Evolutionary conservation across 2,329 filamentous ascomycete genomes (phyloP), one percentile per base, ranked within the genome.

Genomic region (Orbilia quercus): DNA sequence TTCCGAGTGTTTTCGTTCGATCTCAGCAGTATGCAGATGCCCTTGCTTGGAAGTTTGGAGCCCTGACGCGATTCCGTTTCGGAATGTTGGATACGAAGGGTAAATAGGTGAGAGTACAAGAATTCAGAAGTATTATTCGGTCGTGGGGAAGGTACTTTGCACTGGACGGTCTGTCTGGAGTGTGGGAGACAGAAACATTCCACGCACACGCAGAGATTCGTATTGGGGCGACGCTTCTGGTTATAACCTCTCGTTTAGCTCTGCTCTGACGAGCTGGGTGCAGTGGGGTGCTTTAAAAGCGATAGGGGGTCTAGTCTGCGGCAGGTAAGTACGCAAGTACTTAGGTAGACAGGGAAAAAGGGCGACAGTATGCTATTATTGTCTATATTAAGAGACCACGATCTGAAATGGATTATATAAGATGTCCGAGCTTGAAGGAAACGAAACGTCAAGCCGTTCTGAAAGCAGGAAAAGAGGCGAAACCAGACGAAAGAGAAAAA

Each of bases 181-280:
- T 54, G 44, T 34, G 57, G 23, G 44, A 50, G 31, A 36, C n/a
- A 63, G 23, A 42, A 36, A 34, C 31, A 40, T 47, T 59, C 51
- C 50, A 65, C 53, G 23, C 5, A 14, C n/a, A n/a, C n/a, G n/a
- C n/a, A 31, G 47, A 63, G 57, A 23, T 64, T 72, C 59, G 67
- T 72, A 64, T 72, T 38, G 58, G 53, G 67, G 67, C 44, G 51
- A 72, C 67, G 53, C 59, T 72, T 72, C 67, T 64, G 67, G 67
- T 64, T 70, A 63, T 70, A 70, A 70, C 55, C 57, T 62, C 62
- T 70, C 57, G 65, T 63, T 70, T 70, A 70, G 57, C 54, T 69
- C 55, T 69, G 23, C 64, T 69, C 42, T 45, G 57, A 50, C 47
- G 57, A 70, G 65, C 57, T 55, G 50, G 57, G 36, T 62, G 50